Evolutionary conservation across 208 protist genomes (phyloP).

Genomic region (Jaenimonas drosophilae): DNA sequence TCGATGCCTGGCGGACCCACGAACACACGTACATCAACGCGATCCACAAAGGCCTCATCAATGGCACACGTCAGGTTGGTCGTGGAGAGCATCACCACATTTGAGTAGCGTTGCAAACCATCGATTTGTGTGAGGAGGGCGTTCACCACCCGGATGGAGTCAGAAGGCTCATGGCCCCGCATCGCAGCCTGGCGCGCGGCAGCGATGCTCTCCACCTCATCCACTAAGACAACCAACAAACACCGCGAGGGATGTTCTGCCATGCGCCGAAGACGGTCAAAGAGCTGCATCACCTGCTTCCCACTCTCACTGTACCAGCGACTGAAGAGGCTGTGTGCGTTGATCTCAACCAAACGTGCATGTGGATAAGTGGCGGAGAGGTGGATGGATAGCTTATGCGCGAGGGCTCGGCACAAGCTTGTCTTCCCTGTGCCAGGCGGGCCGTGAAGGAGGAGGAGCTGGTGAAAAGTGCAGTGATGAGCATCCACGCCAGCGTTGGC

Average conservation of each 20-base stretch:
- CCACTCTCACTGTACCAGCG: constrained; percentile 97
- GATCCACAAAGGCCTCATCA: constrained; percentile 93
- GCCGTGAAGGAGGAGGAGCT: constrained; percentile 82
- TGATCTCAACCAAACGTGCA: constrained; percentile 89
- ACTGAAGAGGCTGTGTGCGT: constrained; percentile 93
- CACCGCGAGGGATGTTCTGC: constrained; percentile 20
- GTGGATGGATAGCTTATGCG: constrained; percentile 75
- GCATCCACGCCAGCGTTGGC: constrained; percentile 62
- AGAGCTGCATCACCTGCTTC: constrained; percentile 95
- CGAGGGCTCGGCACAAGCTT: constrained; percentile 81
- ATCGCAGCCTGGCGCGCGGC: constrained; percentile 83
- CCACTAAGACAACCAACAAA: constrained; percentile 89
- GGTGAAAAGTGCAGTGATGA: constrained; percentile 73
- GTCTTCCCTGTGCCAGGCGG: constrained; percentile 94
- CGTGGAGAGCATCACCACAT: constrained; percentile 93
- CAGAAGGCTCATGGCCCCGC: constrained; percentile 90
- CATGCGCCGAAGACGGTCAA: constrained; percentile 74
- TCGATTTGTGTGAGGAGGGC: constrained; percentile 97
- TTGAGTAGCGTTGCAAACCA: constrained; percentile 65
- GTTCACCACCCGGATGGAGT: constrained; percentile 93
- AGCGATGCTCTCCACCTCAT: constrained; percentile 95
- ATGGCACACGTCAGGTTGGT: constrained; percentile 94
- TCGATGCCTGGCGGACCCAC: constrained; percentile 81
- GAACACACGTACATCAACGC: constrained; percentile 93
- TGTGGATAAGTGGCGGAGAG: constrained; percentile 26